Percentiles rank a stretch among this genome's conserved stretches.
These are phyloP conservation scores for Eucalyptus sp. DNA, from an alignment of 345 rosid species.

Conservation along the genomic window DNA sequence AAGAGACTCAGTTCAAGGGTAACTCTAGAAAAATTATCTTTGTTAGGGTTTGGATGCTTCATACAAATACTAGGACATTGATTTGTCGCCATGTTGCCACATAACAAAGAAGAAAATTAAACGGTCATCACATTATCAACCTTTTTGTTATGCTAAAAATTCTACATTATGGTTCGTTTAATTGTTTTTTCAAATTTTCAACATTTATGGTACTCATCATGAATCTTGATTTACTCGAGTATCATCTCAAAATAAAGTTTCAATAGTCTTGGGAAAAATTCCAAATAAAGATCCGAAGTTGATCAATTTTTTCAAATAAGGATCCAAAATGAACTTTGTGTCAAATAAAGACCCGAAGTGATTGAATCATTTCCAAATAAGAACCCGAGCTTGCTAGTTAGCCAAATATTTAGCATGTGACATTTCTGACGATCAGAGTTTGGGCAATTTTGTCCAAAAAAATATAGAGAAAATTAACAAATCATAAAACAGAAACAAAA, in stretches of 20 bases:
- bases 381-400: too few relatives aligned
- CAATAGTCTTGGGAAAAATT: background rate
- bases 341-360: too few relatives aligned
- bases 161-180: background rate
- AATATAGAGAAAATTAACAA: too few relatives aligned
- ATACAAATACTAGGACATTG: background rate
- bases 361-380: too few relatives aligned
- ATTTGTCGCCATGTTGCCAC: too few relatives aligned
- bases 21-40: background rate
- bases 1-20: background rate
- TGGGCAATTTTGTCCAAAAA: too few relatives aligned
- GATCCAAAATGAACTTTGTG: too few relatives aligned
- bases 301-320: too few relatives aligned
- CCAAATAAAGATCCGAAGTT: too few relatives aligned
- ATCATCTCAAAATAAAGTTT: background rate
- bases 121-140: background rate
- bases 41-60: background rate
- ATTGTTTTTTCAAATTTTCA: background rate
- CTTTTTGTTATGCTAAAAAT: background rate
- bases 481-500: too few relatives aligned
- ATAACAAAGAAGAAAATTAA: fast-evolving
- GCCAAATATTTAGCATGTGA: too few relatives aligned
- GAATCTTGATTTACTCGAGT: background rate
- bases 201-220: background rate
- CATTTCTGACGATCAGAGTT: too few relatives aligned